A percentile compares a stretch with the other conserved stretches of the same genome.
Conservation (phyloP, 192 early-diverging fungal species). For the Cetraspora pellucida region DNA sequence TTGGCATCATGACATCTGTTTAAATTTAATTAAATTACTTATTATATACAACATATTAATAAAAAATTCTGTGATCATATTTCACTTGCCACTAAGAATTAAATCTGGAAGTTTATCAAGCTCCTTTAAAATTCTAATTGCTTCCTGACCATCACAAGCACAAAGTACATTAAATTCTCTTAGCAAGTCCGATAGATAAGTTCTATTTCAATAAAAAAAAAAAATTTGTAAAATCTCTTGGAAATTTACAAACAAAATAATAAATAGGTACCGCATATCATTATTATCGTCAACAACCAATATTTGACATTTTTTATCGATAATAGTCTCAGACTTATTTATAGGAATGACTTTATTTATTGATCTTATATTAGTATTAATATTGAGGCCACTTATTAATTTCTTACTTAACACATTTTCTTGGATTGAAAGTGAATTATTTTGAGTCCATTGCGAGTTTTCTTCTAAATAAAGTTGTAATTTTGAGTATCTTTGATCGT, state of each 20-base stretch:
- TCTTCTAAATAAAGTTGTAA: conserved; percentile 39
- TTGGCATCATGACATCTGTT: no score
- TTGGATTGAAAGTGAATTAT: no score
- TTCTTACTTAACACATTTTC: no score
- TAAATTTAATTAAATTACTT: not conserved
- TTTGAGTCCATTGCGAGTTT: conserved; percentile 37
- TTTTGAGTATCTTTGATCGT: conserved; percentile 30
- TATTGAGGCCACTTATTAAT: no score
- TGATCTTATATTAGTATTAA: no score
- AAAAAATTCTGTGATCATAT: not conserved
- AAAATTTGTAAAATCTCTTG: not conserved
- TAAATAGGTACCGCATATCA: conserved; percentile 40
- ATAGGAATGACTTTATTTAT: no score
- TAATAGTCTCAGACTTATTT: no score
- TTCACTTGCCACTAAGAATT: conserved; percentile 43
- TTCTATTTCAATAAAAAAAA: not conserved
- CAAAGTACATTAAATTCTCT: conserved; percentile 41
- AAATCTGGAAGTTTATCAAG: conserved; percentile 25
- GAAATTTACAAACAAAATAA: not conserved
- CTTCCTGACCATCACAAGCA: conserved; percentile 45
- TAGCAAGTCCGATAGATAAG: conserved; percentile 38
- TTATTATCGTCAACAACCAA: conserved; percentile 49
- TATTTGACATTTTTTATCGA: conserved; percentile 3
- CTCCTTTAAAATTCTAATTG: conserved; percentile 32
- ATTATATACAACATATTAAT: conserved; percentile 26